Evolutionary conservation across 345 rosid species (phyloP).

Genomic region (Salix exigua): DNA sequence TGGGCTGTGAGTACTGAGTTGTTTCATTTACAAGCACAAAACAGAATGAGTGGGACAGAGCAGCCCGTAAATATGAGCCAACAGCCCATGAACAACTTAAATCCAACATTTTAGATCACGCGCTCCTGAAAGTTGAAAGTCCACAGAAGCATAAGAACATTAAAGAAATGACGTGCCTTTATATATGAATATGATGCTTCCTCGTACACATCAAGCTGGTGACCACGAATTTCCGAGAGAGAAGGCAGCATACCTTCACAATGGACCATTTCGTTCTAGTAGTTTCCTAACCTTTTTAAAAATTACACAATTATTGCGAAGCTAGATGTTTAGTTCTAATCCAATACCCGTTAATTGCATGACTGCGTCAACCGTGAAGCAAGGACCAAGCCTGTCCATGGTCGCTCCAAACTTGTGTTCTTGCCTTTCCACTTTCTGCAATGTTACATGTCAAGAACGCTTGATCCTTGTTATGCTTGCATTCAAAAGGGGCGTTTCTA

Average conservation of each 20-base stretch:
- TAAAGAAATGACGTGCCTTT: background rate
- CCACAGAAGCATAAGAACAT: background rate
- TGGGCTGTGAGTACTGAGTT: background rate
- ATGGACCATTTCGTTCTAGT: background rate
- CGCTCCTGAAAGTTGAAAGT: background rate
- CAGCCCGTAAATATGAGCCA: background rate
- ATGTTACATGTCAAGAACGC: background rate
- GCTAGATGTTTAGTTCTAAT: background rate
- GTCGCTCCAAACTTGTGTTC: background rate
- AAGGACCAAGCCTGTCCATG: background rate
- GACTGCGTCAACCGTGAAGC: background rate
- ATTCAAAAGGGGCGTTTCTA: background rate
- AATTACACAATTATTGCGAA: background rate
- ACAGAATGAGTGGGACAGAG: background rate
- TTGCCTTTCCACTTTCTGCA: background rate
- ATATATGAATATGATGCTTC: background rate
- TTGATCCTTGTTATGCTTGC: background rate
- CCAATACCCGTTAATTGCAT: background rate
- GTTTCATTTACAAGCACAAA: background rate
- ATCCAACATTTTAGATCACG: background rate
- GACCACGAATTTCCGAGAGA: background rate
- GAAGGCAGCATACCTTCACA: background rate
- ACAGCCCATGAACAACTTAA: background rate
- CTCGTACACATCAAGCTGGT: background rate
- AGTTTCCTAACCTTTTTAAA: background rate